Conservation (phyloP, 768 basidiomycete species). For the Cyclocybe aegerita region DNA sequence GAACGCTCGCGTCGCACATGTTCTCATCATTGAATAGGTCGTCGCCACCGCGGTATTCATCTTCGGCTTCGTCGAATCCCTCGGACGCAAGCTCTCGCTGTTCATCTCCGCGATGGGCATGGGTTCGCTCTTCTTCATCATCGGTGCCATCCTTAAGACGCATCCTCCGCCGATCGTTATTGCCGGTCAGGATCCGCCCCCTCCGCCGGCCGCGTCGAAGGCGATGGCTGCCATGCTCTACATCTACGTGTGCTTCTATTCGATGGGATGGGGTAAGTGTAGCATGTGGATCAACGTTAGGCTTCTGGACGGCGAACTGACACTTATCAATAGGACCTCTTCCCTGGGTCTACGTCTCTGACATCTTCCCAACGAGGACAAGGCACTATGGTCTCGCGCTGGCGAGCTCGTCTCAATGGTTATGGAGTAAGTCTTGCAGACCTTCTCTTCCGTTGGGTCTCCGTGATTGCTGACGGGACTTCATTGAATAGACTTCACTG, state of each 20-base stretch:
- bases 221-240: conserved; percentile 89
- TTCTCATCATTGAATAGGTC: conserved; percentile 47
- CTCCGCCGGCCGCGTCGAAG: conserved; percentile 57
- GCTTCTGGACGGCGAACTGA: conserved; percentile 18
- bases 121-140: conserved; percentile 78
- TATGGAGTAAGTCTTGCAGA: conserved; percentile 59
- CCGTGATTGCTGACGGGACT: too few relatives aligned
- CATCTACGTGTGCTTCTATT: conserved; percentile 86
- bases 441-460: too few relatives aligned
- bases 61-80: conserved; percentile 62
- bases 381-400: conserved; percentile 77
- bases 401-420: conserved; percentile 80
- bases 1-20: background rate
- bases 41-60: conserved; percentile 67
- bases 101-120: conserved; percentile 77
- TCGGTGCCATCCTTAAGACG: conserved; percentile 81
- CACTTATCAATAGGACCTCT: conserved; percentile 31
- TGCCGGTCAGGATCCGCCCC: conserved; percentile 22
- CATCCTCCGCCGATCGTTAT: conserved; percentile 52
- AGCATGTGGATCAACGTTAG: background rate
- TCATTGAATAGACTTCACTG: conserved; percentile 25
- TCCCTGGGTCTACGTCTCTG: conserved; percentile 66
- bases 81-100: conserved; percentile 70
- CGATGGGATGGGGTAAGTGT: conserved; percentile 74
- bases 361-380: conserved; percentile 86